Percentiles rank a stretch among this genome's conserved stretches.
Evolutionary conservation across 371 early-diverging fungal species (phyloP).

Genomic region (Lichtheimia ornata): DNA sequence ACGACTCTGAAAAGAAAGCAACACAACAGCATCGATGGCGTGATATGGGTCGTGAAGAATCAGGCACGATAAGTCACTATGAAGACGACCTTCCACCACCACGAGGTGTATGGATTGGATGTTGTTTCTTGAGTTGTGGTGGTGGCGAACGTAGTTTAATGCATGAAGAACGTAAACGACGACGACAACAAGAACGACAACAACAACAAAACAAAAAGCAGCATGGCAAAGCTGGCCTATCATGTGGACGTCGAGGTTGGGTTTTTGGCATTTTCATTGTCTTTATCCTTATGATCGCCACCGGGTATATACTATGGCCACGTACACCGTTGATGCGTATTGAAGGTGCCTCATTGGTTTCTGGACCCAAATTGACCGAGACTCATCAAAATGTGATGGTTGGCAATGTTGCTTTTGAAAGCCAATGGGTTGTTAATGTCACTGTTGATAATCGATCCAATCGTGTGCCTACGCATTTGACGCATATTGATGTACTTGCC

Average conservation of each 20-base stretch:
- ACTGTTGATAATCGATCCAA: conserved; percentile 46
- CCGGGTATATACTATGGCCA: conserved; percentile 39
- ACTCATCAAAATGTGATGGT: conserved; percentile 41
- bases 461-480: conserved; percentile 36
- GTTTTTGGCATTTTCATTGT: conserved; percentile 37
- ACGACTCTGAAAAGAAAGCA: conserved; percentile 3
- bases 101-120: conserved; percentile 41
- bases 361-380: conserved; percentile 33
- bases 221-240: conserved; percentile 4
- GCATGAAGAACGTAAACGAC: background rate
- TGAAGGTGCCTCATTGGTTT: conserved; percentile 41
- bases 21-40: conserved; percentile 1
- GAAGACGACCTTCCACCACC: background rate
- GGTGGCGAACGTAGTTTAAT: too few species aligned
- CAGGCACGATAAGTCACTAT: background rate
- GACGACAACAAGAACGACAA: conserved; percentile 9
- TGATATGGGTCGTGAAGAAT: conserved; percentile 2
- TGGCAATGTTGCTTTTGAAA: conserved; percentile 47
- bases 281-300: conserved; percentile 22
- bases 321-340: conserved; percentile 50
- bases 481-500: conserved; percentile 28
- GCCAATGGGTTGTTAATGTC: conserved; percentile 46
- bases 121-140: conserved; percentile 40
- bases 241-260: conserved; percentile 35
- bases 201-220: conserved; percentile 16